Percentiles rank a stretch among this genome's conserved stretches.
Conservation (phyloP, 2,329 filamentous ascomycete genomes). For the Sordariomycetes sp. region DNA sequence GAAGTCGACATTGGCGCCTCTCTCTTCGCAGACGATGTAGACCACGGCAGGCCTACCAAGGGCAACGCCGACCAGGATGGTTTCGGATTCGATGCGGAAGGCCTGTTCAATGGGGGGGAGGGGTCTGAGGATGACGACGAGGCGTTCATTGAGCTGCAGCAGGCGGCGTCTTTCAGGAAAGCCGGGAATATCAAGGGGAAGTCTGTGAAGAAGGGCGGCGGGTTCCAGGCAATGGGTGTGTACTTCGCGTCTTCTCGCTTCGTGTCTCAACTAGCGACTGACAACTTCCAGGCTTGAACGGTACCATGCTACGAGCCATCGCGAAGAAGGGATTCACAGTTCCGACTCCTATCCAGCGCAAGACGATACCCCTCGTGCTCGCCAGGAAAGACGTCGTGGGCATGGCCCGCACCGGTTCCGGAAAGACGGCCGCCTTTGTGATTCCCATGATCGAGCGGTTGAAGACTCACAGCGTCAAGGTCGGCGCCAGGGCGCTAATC, state of each 20-base stretch:
- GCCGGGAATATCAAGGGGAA: conserved; percentile 69
- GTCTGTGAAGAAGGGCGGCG: conserved; percentile 86
- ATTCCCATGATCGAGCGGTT: conserved; percentile 96
- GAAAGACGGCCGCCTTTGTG: conserved; percentile 96
- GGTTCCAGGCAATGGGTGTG: conserved; percentile 86
- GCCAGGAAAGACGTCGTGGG: conserved; percentile 93
- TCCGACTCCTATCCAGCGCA: conserved; percentile 93
- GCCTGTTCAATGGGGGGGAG: conserved; percentile 41
- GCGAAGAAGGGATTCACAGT: conserved; percentile 89
- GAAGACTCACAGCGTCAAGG: conserved; percentile 72
- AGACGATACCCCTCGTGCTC: conserved; percentile 84
- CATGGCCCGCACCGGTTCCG: conserved; percentile 97
- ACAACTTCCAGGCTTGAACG: conserved; percentile 48
- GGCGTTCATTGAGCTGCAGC: conserved; percentile 79
- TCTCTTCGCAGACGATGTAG: conserved; percentile 52
- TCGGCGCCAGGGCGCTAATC: conserved; percentile 77
- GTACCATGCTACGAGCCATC: conserved; percentile 78
- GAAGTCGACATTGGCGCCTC: conserved; percentile 82
- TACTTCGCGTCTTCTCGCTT: not conserved
- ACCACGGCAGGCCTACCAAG: conserved; percentile 21
- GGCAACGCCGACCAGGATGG: conserved; percentile 19
- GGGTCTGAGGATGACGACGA: conserved; percentile 58
- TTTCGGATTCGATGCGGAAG: conserved; percentile 42
- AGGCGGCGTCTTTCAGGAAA: conserved; percentile 81
- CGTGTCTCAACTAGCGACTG: not conserved